phyloP scores from a whole-genome alignment of 78 protist genomes.

The Anaeramoeba flamelloides region DNA sequence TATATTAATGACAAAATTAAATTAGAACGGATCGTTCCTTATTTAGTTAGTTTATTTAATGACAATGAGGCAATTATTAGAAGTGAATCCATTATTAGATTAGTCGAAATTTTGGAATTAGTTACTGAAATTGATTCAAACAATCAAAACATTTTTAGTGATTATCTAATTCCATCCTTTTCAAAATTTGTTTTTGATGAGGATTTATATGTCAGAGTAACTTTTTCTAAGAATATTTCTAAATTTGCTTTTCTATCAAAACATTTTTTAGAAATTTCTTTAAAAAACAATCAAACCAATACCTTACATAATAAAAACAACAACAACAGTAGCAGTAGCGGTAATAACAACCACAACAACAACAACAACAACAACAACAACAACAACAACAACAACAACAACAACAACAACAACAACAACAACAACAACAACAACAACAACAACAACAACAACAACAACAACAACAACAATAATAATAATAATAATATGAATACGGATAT shows the following conservation, averaged over 20 bases:
- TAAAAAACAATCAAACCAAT: too few species aligned
- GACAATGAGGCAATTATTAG: not conserved
- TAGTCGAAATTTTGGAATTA: not conserved
- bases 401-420: too few species aligned
- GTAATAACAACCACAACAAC: too few species aligned
- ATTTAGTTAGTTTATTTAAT: not conserved
- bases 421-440: too few species aligned
- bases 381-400: too few species aligned
- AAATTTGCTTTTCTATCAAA: not conserved
- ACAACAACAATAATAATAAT: too few species aligned
- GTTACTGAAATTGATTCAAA: not conserved
- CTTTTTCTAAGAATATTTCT: not conserved
- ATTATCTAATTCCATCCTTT: not conserved
- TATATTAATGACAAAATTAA: not conserved
- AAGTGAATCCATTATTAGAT: not conserved
- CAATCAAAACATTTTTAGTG: not conserved
- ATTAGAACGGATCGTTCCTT: not conserved
- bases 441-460: too few species aligned
- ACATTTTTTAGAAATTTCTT: not conserved
- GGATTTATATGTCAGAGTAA: not conserved
- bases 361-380: too few species aligned
- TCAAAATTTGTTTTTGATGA: not conserved
- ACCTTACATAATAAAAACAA: too few species aligned
- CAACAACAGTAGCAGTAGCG: too few species aligned
- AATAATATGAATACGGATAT: too few species aligned